phyloP scores from a whole-genome alignment of 768 basidiomycete genomes.

The Suillus americanus region DNA sequence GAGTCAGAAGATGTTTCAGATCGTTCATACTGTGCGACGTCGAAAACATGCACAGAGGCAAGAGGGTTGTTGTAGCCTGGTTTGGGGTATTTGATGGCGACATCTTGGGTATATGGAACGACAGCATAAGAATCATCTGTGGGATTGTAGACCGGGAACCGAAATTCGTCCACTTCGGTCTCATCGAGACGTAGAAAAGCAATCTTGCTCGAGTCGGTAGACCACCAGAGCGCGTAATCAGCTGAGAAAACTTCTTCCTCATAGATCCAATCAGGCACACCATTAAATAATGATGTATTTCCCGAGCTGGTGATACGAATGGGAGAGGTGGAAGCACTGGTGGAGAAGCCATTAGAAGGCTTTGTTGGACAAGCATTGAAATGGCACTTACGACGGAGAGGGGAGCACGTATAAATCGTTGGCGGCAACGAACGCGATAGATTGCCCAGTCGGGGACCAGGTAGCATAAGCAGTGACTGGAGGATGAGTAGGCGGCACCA shows the following conservation, averaged over 20 bases:
- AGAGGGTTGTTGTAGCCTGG: conserved; percentile 89
- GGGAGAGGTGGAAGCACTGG: conserved; percentile 39
- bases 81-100: conserved; percentile 81
- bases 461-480: conserved; percentile 76
- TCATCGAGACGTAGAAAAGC: conserved; percentile 91
- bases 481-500: conserved; percentile 67
- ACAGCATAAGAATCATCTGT: conserved; percentile 66
- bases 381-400: conserved; percentile 53
- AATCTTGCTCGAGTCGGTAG: conserved; percentile 57
- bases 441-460: conserved; percentile 83
- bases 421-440: conserved; percentile 80
- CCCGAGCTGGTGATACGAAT: conserved; percentile 84
- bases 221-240: conserved; percentile 88
- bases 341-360: not conserved
- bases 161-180: conserved; percentile 81
- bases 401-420: conserved; percentile 91
- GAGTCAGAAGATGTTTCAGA: conserved; percentile 27
- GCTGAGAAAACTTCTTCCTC: conserved; percentile 84
- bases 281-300: conserved; percentile 84
- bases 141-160: conserved; percentile 91
- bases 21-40: conserved; percentile 54
- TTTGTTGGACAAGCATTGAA: not conserved
- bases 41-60: conserved; percentile 81
- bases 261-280: conserved; percentile 97
- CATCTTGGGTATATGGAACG: conserved; percentile 69